A percentile compares a stretch with the other conserved stretches of the same genome.
Conservation (phyloP, 2,329 filamentous ascomycete genomes). For the Stachybotrys echinatus region DNA sequence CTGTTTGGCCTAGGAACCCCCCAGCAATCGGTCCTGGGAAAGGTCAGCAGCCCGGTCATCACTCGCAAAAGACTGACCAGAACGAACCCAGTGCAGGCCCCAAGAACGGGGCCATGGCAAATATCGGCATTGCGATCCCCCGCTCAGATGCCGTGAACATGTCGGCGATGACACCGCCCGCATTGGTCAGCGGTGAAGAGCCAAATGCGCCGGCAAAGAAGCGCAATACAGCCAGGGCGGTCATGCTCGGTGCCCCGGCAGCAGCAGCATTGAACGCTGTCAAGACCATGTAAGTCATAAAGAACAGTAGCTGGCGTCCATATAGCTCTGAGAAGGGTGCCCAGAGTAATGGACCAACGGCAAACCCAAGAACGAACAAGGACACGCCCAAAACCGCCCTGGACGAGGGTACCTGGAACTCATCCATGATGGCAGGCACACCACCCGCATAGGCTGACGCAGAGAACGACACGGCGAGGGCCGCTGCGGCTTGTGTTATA, state of each 20-base stretch:
- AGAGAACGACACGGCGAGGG: constrained; percentile 58
- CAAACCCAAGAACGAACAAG: constrained; percentile 53
- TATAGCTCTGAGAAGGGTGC: constrained; percentile 56
- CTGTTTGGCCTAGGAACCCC: constrained; percentile 49
- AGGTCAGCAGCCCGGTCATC: no score
- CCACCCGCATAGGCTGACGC: constrained; percentile 57
- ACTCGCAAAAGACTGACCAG: no score
- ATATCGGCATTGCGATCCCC: constrained; percentile 48
- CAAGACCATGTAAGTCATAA: constrained; percentile 44
- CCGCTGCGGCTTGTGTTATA: constrained; percentile 52
- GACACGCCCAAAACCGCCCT: constrained; percentile 67
- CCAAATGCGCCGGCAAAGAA: constrained; percentile 56
- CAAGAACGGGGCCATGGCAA: constrained; percentile 52
- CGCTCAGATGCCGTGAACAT: constrained; percentile 45
- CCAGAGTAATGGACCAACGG: constrained; percentile 52
- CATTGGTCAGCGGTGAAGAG: constrained; percentile 50
- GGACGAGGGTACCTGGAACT: constrained; percentile 62
- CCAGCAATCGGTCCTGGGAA: constrained; percentile 55
- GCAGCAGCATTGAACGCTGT: constrained; percentile 49
- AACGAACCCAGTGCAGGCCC: constrained; percentile 56
- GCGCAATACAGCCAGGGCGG: constrained; percentile 52
- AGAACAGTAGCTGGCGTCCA: constrained; percentile 48
- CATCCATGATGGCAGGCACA: constrained; percentile 53
- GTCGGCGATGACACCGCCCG: constrained; percentile 52
- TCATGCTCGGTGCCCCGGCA: constrained; percentile 45